Conservation (phyloP, 805 yeast species). For the Jamesozyma lodderae region DNA sequence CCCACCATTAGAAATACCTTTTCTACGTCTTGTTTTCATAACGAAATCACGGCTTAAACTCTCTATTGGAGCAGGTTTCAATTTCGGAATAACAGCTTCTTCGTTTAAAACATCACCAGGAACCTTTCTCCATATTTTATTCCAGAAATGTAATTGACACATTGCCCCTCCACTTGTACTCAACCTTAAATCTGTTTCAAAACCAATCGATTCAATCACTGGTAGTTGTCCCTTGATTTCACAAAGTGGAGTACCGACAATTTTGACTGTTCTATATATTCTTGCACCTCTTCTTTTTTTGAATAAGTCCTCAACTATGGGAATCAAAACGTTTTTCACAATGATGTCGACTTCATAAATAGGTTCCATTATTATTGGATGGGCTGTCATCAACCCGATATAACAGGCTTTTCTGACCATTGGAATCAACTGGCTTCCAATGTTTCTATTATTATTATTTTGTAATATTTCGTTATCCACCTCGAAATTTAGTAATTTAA, state of each 20-base stretch:
- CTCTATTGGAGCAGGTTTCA: slow-evolving; percentile 63
- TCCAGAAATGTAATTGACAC: slow-evolving; percentile 54
- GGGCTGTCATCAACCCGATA: slow-evolving; percentile 66
- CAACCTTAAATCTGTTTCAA: slow-evolving; percentile 76
- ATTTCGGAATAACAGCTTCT: slow-evolving; percentile 50
- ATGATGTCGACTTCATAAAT: slow-evolving; percentile 51
- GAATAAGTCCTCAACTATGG: slow-evolving; percentile 42
- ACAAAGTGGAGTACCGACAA: slow-evolving; percentile 66
- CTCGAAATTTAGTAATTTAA: slow-evolving; percentile 51
- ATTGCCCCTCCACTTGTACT: slow-evolving; percentile 72
- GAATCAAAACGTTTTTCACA: slow-evolving; percentile 41
- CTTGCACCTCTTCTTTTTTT: slow-evolving; percentile 63
- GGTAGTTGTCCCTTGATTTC: slow-evolving; percentile 62
- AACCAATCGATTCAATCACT: slow-evolving; percentile 81
- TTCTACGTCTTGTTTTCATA: slow-evolving; percentile 78
- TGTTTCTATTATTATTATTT: slow-evolving; percentile 2
- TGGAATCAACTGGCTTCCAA: slow-evolving; percentile 62
- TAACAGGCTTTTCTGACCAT: slow-evolving; percentile 78
- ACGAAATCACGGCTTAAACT: slow-evolving; percentile 83
- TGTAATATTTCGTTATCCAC: slow-evolving; percentile 21
- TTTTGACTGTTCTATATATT: slow-evolving; percentile 37
- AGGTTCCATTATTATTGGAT: slow-evolving; percentile 80
- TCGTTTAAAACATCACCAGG: slow-evolving; percentile 89
- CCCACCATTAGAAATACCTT: slow-evolving; percentile 66
- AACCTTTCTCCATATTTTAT: slow-evolving; percentile 55